Percentiles rank a stretch among this genome's conserved stretches.
phyloP scores from a whole-genome alignment of 768 basidiomycete species.

The Collybiopsis confluens region DNA sequence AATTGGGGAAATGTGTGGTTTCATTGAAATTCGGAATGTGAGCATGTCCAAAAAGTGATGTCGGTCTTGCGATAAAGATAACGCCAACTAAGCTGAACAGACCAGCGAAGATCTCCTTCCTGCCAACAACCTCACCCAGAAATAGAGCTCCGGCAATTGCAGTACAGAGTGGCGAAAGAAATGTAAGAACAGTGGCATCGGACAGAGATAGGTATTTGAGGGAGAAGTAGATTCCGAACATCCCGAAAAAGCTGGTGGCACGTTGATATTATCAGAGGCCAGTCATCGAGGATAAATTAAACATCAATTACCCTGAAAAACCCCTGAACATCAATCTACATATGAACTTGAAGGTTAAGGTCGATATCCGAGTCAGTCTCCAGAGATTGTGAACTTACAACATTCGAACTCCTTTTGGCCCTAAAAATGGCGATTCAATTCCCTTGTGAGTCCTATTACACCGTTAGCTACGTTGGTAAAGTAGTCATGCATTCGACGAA shows the following conservation, averaged over 20 bases:
- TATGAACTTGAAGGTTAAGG: too few species aligned
- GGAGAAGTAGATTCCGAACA: conserved; percentile 68
- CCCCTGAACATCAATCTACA: conserved; percentile 47
- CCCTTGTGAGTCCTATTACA: conserved; percentile 29
- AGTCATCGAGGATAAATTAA: too few species aligned
- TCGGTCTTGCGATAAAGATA: conserved; percentile 75
- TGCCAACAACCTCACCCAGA: conserved; percentile 54
- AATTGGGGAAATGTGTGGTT: background rate
- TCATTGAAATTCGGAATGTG: conserved; percentile 1
- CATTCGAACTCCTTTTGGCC: conserved; percentile 49
- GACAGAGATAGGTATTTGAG: conserved; percentile 73
- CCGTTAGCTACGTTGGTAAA: conserved; percentile 3
- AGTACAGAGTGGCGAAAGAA: conserved; percentile 65
- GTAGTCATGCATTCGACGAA: conserved; percentile 18
- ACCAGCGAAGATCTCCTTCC: conserved; percentile 52
- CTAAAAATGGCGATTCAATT: conserved; percentile 47
- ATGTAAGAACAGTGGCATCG: conserved; percentile 74
- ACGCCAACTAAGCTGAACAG: conserved; percentile 73
- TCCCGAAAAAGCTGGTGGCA: conserved; percentile 53
- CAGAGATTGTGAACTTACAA: too few species aligned
- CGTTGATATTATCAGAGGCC: conserved; percentile 9
- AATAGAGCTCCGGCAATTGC: conserved; percentile 59
- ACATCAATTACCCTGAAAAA: conserved; percentile 37
- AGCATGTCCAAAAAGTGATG: conserved; percentile 58
- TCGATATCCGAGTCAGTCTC: too few species aligned